Base-by-base conservation (phyloP, 2,329 filamentous ascomycete genomes). In the Mariannaea sp. region DNA sequence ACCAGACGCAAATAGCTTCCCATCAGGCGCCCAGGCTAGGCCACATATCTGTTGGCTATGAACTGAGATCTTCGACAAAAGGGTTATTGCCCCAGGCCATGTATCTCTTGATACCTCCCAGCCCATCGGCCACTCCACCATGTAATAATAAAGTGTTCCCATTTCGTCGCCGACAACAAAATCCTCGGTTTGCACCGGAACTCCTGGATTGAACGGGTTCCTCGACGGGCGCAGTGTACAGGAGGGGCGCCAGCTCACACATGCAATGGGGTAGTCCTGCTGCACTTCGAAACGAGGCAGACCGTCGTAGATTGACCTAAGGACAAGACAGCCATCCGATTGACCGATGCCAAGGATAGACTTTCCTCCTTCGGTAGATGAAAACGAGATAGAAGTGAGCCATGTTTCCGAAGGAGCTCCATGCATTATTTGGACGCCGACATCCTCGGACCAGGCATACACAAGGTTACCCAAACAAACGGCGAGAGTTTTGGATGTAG, bases 21-120 rank as follows among this genome's bases (percentile, higher is more conserved):
- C 91, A 64, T 90, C 84, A 3, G 78, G 76, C 3, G 91, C 92
- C 90, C 92, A 97, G 3, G 89, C 83, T n/a, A 99, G 77, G 1
- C 93, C 93, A 66, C 94, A 99, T 49, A 99, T 87, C 67, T 97
- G 92, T 71, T 97, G 92, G 1, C 80, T 84, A 69, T 97, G 93
- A 7, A 90, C 84, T 26, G 80, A 80, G 62, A 97, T 87, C 59
- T 86, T 86, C 17, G 88, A 87, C 45, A 96, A 75, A 19, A 97
- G 77, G 2, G 83, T 90, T 76, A 96, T 86, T 27, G 85, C 81
- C 12, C 92, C 92, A 24, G 84, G 80, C 90, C 90, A 96, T 44
- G 81, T 82, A 67, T 88, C 83, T 5, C 76, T 75, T 47, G 75
- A 71, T 7, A 90, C 78, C 64, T 89, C 85, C 74, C 80, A 85